Evolutionary conservation across 768 basidiomycete genomes (phyloP), one percentile per base, ranked within the genome.

Genomic region (Kwoniella pini): DNA sequence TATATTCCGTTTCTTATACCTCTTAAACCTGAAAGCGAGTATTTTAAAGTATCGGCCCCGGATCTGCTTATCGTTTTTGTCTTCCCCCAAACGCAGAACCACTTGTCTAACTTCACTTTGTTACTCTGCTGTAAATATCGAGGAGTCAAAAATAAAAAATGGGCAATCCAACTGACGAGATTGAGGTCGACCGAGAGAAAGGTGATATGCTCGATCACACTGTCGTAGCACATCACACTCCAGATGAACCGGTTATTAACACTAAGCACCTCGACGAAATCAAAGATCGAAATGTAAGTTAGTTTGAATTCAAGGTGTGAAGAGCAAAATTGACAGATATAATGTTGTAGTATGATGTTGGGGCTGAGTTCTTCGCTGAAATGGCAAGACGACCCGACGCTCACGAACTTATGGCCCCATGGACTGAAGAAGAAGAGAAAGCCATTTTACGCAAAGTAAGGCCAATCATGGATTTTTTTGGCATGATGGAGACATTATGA

Each of bases 371-470:
- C 44, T 59, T 64, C 46, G 57, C 38, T 46, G 62, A 64, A 17
- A 11, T 64, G 38, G 57, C 56, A 6, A 45, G 44, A 31, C 56
- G 62, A 30, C 57, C 62, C 30, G 57, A 64, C 36, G 62, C 51
- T 17, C 43, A 51, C 26, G 50, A 64, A 24, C 28, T 64, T 26
- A 58, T 64, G 56, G 62, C 62, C 10, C 62, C 56, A 4, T 64
- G 62, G 62, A 64, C 62, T 19, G 49, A 51, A 2, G 62, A 31
- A 12, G 71, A 72, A 48, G 71, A 72, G 58, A 60, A 57, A 38
- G 52, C 49, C 2, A 56, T 72, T 7, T 39, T 68, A 7, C 49
- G 69, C 30, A 67, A 68, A 53, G 67, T 65, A 9, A 27, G 54
- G 30, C 17, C 19, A 12, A 36, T 17, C 5, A 54, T 39, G n/a